These are phyloP conservation scores for Chimonanthus praecox DNA, from an alignment of 164 flowering plant species.

Conservation along the genomic window DNA sequence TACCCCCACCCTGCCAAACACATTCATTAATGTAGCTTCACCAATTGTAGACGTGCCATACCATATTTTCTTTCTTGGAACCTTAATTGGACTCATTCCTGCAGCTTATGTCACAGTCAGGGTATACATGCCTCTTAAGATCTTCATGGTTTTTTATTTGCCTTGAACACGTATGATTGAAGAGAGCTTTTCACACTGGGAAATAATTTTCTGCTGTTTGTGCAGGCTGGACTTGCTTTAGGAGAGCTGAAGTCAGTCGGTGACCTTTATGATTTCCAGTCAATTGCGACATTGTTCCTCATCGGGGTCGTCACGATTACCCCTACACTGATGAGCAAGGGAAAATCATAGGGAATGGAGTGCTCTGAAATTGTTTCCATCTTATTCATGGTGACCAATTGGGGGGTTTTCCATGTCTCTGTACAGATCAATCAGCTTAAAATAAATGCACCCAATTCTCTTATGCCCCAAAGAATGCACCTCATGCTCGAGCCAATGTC, in stretches of 20 bases:
- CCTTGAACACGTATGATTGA: not conserved
- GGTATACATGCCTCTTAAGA: constrained; percentile 31
- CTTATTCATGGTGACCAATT: not conserved
- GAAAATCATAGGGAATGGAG: constrained; percentile 14
- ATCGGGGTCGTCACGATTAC: constrained; percentile 73
- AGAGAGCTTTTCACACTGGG: not conserved
- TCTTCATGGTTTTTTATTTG: not conserved
- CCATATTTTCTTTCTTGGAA: constrained; percentile 79
- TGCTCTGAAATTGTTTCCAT: not conserved
- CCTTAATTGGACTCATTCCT: constrained; percentile 83
- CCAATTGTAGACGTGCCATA: constrained; percentile 94
- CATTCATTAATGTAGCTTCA: constrained; percentile 91
- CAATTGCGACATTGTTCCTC: constrained; percentile 77
- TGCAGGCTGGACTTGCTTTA: constrained; percentile 91
- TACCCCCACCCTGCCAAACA: constrained; percentile 93
- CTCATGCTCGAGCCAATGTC: too few species aligned
- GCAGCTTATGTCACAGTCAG: constrained; percentile 92
- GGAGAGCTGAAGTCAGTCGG: constrained; percentile 76
- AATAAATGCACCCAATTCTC: not conserved
- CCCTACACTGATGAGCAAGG: constrained; percentile 73
- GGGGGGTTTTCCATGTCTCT: not conserved
- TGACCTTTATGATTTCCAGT: constrained; percentile 82
- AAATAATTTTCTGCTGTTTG: not conserved
- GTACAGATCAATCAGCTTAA: not conserved
- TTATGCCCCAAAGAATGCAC: too few species aligned